Evolutionary conservation across 2,329 filamentous ascomycete genomes (phyloP).

Genomic region (Clonostachys rosea): DNA sequence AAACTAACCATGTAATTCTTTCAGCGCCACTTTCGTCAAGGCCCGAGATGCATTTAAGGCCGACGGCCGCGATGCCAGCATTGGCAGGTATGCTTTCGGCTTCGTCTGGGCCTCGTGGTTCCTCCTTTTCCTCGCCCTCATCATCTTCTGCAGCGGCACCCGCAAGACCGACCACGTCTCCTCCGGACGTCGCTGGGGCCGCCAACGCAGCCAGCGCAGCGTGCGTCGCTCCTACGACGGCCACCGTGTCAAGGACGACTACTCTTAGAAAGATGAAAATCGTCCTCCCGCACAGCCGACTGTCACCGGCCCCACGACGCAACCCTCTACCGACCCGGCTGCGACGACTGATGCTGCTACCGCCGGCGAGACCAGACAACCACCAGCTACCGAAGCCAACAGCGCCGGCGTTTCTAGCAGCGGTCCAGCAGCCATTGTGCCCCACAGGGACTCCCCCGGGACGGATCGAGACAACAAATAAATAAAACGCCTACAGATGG

Average conservation of each 20-base stretch:
- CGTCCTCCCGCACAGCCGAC: no score
- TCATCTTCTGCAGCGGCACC: conserved; percentile 66
- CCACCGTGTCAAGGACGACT: conserved; percentile 66
- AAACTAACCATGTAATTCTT: neutral
- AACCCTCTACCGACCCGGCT: neutral
- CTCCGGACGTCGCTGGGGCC: conserved; percentile 20
- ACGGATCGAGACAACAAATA: no score
- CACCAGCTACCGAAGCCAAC: no score
- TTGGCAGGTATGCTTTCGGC: conserved; percentile 68
- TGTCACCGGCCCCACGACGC: no score
- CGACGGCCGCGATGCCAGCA: conserved; percentile 47
- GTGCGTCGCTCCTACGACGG: conserved; percentile 35
- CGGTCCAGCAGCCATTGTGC: no score
- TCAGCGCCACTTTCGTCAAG: conserved; percentile 57
- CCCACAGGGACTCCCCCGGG: no score
- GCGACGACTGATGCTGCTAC: neutral
- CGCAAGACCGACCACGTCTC: conserved; percentile 30
- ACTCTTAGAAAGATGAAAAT: conserved; percentile 35
- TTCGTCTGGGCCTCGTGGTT: conserved; percentile 73
- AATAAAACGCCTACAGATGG: no score
- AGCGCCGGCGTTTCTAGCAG: no score
- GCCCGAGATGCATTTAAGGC: conserved; percentile 61
- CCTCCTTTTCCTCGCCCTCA: conserved; percentile 58
- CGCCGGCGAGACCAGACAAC: neutral
- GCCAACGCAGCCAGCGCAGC: conserved; percentile 18